Evolutionary conservation across 106 monocot species (phyloP).

Genomic region (Vanilla planifolia): DNA sequence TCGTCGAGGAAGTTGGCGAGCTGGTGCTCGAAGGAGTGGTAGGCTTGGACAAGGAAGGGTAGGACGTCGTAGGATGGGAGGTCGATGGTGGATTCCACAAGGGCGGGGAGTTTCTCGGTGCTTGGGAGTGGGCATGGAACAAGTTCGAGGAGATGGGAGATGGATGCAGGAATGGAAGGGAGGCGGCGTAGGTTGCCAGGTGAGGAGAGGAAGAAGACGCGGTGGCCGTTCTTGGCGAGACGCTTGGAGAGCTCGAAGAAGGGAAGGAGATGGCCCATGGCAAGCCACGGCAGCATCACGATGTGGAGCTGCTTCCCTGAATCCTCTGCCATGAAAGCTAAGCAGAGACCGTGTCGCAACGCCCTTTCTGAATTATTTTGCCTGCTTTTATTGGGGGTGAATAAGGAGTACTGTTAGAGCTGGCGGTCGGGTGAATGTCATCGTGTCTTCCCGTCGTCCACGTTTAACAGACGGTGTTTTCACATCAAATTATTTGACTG

Average conservation of each 20-base stretch:
- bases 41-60: neutral
- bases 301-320: too few species aligned
- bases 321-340: too few species aligned
- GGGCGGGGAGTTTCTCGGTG: neutral
- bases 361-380: too few species aligned
- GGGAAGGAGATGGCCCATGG: conserved; percentile 25
- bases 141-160: conserved; percentile 2
- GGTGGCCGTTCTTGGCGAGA: neutral
- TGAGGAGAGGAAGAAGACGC: conserved; percentile 10
- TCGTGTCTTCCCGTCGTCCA: too few species aligned
- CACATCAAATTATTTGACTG: too few species aligned
- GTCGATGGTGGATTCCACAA: neutral
- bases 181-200: conserved; percentile 5
- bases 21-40: neutral
- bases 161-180: neutral
- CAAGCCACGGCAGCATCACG: conserved; percentile 21
- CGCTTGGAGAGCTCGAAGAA: conserved; percentile 18
- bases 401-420: too few species aligned
- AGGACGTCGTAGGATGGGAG: neutral
- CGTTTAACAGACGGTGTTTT: too few species aligned
- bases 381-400: too few species aligned
- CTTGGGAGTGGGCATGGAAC: neutral
- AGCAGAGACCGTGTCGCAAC: too few species aligned
- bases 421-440: too few species aligned
- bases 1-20: conserved; percentile 8